Percentiles rank a stretch among this genome's conserved stretches.
These are phyloP conservation scores for Phytophthora pluvialis DNA, from an alignment of 352 stramenopile genomes.

Conservation along the genomic window DNA sequence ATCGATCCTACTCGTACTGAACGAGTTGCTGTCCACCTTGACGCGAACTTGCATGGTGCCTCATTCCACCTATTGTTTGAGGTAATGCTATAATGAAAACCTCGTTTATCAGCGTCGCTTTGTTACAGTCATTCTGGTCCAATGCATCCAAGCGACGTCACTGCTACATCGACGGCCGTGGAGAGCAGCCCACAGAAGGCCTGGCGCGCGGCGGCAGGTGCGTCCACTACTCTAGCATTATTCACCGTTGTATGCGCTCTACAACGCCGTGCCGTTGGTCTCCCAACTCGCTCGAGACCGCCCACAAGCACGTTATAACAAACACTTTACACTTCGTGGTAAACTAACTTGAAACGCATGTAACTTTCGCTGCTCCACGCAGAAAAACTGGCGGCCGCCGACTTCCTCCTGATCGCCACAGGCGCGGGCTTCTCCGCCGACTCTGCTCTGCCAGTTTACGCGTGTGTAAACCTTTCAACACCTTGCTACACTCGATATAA, in stretches of 20 bases:
- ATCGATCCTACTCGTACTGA: too few relatives aligned
- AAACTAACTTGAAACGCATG: constrained; percentile 7
- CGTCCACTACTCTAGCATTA: not conserved
- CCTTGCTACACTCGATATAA: not conserved
- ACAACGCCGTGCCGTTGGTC: not conserved
- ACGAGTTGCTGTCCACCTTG: not conserved
- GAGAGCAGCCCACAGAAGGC: constrained; percentile 8
- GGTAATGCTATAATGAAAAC: not conserved
- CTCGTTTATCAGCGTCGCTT: not conserved
- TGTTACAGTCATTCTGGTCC: constrained; percentile 20
- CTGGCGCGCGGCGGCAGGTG: constrained; percentile 47
- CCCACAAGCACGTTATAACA: not conserved
- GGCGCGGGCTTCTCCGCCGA: constrained; percentile 93
- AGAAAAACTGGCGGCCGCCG: constrained; percentile 75
- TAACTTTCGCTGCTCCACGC: constrained; percentile 8
- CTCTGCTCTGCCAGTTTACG: constrained; percentile 89
- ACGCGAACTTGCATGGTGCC: not conserved
- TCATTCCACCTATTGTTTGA: not conserved
- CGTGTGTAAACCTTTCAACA: constrained; percentile 43
- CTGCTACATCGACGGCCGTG: not conserved
- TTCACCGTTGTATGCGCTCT: not conserved
- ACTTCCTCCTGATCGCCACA: constrained; percentile 89
- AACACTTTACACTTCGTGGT: not conserved
- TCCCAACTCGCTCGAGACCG: not conserved
- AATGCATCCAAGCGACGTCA: constrained; percentile 5